Evolutionary conservation across 352 stramenopile genomes (phyloP).

Genomic region (Blastocystis sp.): DNA sequence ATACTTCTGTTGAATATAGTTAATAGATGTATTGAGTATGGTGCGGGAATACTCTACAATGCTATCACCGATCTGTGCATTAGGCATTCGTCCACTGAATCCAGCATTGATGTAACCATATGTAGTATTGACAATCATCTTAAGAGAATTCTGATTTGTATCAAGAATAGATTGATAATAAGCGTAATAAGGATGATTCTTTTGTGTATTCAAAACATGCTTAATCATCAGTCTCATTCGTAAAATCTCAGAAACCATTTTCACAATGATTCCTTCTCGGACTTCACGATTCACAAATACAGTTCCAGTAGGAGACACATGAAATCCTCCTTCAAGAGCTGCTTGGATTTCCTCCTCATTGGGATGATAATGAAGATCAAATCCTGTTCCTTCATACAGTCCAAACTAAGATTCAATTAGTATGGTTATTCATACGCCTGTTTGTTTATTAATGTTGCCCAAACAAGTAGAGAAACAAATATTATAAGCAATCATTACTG

Average conservation of each 20-base stretch:
- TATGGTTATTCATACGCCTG: background rate
- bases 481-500: slow-evolving; percentile 97
- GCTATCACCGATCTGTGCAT: slow-evolving; percentile 87
- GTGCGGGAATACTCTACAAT: slow-evolving; percentile 84
- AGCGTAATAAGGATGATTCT: slow-evolving; percentile 31
- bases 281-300: slow-evolving; percentile 74
- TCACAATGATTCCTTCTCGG: slow-evolving; percentile 85
- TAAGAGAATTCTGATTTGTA: slow-evolving; percentile 85
- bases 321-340: slow-evolving; percentile 8
- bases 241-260: slow-evolving; percentile 89
- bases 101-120: slow-evolving; percentile 96
- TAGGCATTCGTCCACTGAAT: slow-evolving; percentile 92
- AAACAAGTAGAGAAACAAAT: slow-evolving; percentile 93
- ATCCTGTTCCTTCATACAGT: slow-evolving; percentile 32
- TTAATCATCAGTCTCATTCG: slow-evolving; percentile 92
- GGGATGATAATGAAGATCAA: background rate
- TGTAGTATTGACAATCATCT: slow-evolving; percentile 98
- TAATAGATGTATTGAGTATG: slow-evolving; percentile 14
- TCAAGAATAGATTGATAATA: slow-evolving; percentile 72
- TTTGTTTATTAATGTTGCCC: slow-evolving; percentile 75
- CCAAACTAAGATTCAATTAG: slow-evolving; percentile 16
- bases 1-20: background rate
- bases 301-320: slow-evolving; percentile 27
- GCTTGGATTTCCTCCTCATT: background rate
- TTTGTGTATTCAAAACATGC: slow-evolving; percentile 76